Conservation (phyloP, 495 filamentous ascomycete species). For the Xylaria venustula region DNA sequence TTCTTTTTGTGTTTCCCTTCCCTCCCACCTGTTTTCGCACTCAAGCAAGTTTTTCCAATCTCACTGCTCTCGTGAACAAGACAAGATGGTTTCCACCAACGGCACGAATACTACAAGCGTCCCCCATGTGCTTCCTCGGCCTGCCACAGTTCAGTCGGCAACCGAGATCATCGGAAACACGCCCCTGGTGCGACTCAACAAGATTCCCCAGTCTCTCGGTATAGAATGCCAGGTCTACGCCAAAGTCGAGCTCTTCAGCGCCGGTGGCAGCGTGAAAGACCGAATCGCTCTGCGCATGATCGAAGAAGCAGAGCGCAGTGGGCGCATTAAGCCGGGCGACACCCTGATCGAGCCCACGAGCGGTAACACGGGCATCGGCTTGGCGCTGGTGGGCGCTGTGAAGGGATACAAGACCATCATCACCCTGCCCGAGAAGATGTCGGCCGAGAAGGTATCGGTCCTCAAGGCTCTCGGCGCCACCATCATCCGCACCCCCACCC, state of each 20-base stretch:
- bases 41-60: too few relatives aligned
- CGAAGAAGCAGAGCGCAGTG: conserved; percentile 86
- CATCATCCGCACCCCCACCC: conserved; percentile 95
- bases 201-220: conserved; percentile 82
- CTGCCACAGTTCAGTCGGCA: conserved; percentile 38
- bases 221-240: conserved; percentile 90
- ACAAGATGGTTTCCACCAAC: conserved; percentile 20
- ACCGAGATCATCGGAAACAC: conserved; percentile 83
- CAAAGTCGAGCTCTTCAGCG: conserved; percentile 96
- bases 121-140: conserved; percentile 23
- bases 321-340: conserved; percentile 94
- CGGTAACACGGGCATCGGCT: conserved; percentile 96
- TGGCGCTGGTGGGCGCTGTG: conserved; percentile 90
- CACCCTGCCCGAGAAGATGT: conserved; percentile 99
- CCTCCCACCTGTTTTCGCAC: too few relatives aligned
- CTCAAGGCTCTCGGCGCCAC: conserved; percentile 90
- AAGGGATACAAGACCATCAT: conserved; percentile 99
- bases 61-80: neutral
- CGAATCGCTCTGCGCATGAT: conserved; percentile 97
- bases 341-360: conserved; percentile 97
- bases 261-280: conserved; percentile 96
- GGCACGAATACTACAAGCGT: conserved; percentile 9
- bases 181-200: conserved; percentile 88
- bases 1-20: too few relatives aligned
- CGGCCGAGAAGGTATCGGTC: conserved; percentile 93